Evolutionary conservation across 768 basidiomycete species (phyloP), one percentile per base, ranked within the genome.

Genomic region (Asterophora lycoperdoides): DNA sequence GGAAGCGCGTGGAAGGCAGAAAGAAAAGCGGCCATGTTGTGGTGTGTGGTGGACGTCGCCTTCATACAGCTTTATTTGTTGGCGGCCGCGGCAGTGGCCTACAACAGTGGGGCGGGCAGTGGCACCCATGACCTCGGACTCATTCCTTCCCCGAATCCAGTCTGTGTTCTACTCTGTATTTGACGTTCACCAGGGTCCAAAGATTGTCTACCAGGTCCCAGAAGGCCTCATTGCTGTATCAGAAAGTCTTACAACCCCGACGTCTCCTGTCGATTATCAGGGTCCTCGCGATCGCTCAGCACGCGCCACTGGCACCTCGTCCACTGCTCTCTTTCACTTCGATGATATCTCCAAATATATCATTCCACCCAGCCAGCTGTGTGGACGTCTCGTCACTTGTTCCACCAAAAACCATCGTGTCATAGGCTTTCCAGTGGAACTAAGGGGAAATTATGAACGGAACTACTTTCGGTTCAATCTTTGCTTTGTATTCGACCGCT

Each of bases 101-200:
- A n/a, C n/a, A n/a, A n/a, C n/a, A n/a, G n/a, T n/a, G n/a, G n/a
- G n/a, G n/a, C n/a, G n/a, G n/a, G n/a, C n/a, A n/a, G n/a, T n/a
- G n/a, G n/a, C n/a, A n/a, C n/a, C n/a, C 70, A 42, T 65, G 41
- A 55, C 38, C 49, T 56, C 57, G 49, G 83, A 83, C 64, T 90
- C 88, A 8, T 92, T 87, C 68, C 76, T 86, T 39, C 89, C 89
- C 32, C 73, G 77, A 44, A 86, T 91, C 48, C 82, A 85, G 57
- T 93, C 91, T 9, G 86, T 95, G 11, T 97, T 98, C 72, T 97
- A 96, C 61, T 86, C 94, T 3, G 83, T 88, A 11, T 98, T 99
- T 64, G 92, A 98, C 67, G 77, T 85, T 32, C 71, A 69, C 5
- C 81, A 86, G 46, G 95, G 96, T 2, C 89, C 93, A 2, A 89